These are phyloP conservation scores for Aspergillus chevalieri DNA, from an alignment of 2,329 filamentous ascomycete genomes.

Conservation along the genomic window DNA sequence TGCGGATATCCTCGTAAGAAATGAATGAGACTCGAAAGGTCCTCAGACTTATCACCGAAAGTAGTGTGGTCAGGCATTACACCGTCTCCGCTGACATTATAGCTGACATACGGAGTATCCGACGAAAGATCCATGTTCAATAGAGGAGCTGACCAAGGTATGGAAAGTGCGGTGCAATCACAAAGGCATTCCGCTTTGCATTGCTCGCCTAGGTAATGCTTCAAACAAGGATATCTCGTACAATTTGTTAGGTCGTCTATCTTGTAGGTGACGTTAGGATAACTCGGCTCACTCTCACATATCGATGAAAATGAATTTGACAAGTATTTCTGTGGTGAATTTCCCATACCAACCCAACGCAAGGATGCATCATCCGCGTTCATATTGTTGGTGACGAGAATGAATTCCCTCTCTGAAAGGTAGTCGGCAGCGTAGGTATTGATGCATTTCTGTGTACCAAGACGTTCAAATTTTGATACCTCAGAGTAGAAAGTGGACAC, in stretches of 20 bases:
- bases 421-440: neutral
- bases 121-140: neutral
- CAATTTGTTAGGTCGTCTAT: too few relatives aligned
- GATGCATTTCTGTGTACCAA: neutral
- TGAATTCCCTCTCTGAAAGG: neutral
- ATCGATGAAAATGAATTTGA: neutral
- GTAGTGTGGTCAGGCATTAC: too few relatives aligned
- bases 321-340: neutral
- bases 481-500: too few relatives aligned
- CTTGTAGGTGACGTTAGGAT: too few relatives aligned
- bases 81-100: too few relatives aligned
- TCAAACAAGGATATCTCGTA: too few relatives aligned
- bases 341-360: neutral
- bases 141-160: neutral
- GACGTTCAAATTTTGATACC: neutral
- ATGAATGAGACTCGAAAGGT: neutral
- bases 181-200: neutral
- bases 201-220: neutral
- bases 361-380: too few relatives aligned
- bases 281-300: neutral
- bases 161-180: neutral
- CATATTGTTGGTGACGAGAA: neutral
- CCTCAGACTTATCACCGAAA: neutral
- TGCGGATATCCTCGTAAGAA: neutral
- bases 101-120: neutral